Base-by-base conservation (phyloP, 371 early-diverging fungal genomes). In the Mucor mucedo region DNA sequence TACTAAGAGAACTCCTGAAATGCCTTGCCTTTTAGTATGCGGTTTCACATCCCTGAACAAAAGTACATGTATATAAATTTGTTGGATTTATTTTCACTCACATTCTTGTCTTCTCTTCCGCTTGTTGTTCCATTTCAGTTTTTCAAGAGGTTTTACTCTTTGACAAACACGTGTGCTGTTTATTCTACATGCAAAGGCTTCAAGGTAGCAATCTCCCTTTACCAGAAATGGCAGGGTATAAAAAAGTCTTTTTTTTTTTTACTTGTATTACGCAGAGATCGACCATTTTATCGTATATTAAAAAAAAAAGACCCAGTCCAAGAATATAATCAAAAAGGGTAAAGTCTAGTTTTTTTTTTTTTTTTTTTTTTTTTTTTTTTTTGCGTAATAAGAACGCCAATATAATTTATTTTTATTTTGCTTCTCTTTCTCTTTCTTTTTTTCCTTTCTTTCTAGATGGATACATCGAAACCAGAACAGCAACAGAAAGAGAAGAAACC, bases 321-420 rank as follows among this genome's bases (percentile, higher is more conserved):
- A 59, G 28, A 59, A 50, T 49, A 59, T 38, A 40, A 50, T 50
- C 60, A 50, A 59, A 59, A 39, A 50, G n/a, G 35, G 57, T 63
- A 50, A 57, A 63, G 32, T 33, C 33, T 47, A 39, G 29, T 41
- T 10, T 33, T 42, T 35, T 11, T 16, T 33, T 35, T 35, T 35
- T 35, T 35, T 35, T 35, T 35, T 35, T 41, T 10, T 33, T 42
- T 35, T 11, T 16, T 33, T 35, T 35, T 35, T 35, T 35, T 35
- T 35, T 35, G 35, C 35, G 35, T 35, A 42, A 52, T 13, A 63
- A 39, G 21, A 39, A 41, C 49, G 11, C 58, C 38, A 59, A 40
- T 59, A 50, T 16, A 39, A 13, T n/a, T 40, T 59, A 50, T 40
- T 40, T 59, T 58, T 13, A 48, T 58, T 39, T 27, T 8, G 14